A percentile compares a stretch with the other conserved stretches of the same genome.
These are phyloP conservation scores for Ogataea salicorniae DNA, from an alignment of 805 yeast genomes.

Conservation along the genomic window DNA sequence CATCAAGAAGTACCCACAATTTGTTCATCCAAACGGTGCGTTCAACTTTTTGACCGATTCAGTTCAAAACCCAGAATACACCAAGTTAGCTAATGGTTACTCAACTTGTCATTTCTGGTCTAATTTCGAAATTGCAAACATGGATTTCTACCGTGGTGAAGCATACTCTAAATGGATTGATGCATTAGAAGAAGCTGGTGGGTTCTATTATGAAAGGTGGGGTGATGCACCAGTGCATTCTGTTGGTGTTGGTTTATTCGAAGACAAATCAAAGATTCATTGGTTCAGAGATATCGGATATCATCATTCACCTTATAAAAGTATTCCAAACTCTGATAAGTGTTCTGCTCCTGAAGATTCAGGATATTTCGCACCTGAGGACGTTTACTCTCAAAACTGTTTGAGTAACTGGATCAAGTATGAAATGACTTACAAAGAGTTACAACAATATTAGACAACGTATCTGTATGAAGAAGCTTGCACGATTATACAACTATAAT, in stretches of 20 bases:
- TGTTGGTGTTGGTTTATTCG: constrained; percentile 66
- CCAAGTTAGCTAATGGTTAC: constrained; percentile 37
- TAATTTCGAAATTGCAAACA: constrained; percentile 77
- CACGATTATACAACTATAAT: too few species aligned
- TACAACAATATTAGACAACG: constrained; percentile 25
- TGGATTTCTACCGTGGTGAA: constrained; percentile 73
- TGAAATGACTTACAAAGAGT: constrained; percentile 32
- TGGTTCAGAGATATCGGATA: constrained; percentile 88
- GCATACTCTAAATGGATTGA: constrained; percentile 66
- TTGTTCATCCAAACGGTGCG: constrained; percentile 52
- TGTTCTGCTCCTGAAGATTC: constrained; percentile 36
- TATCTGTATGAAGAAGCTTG: too few species aligned
- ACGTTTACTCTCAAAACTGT: constrained; percentile 31
- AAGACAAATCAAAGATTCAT: constrained; percentile 65
- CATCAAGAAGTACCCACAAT: constrained; percentile 54
- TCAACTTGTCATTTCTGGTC: constrained; percentile 84
- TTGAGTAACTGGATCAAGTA: constrained; percentile 33
- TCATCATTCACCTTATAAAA: constrained; percentile 64
- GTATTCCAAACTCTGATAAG: constrained; percentile 66
- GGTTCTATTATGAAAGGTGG: constrained; percentile 88
- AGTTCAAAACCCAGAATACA: constrained; percentile 44
- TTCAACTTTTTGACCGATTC: constrained; percentile 51
- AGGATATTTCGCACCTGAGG: constrained; percentile 31
- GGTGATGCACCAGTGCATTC: constrained; percentile 92
- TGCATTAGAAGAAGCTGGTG: constrained; percentile 65